Conservation (phyloP, 192 early-diverging fungal species). For the Mortierella antarctica region DNA sequence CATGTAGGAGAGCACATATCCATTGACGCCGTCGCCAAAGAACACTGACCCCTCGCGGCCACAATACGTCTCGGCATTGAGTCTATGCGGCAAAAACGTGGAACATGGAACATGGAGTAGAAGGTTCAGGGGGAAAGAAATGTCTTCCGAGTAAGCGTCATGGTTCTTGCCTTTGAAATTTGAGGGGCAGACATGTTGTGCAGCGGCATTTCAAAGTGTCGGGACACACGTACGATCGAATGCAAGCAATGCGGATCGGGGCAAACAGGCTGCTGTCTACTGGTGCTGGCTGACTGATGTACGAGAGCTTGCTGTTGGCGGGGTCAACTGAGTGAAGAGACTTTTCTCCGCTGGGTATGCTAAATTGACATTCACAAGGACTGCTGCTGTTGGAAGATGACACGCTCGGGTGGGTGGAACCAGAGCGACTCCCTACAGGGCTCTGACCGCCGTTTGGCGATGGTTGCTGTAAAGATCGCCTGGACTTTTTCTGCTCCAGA, state of each 20-base stretch:
- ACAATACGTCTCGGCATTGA: conserved; percentile 72
- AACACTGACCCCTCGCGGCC: conserved; percentile 73
- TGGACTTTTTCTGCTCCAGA: conserved; percentile 38
- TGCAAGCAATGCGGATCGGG: conserved; percentile 48
- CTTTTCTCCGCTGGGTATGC: conserved; percentile 46
- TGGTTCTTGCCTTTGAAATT: neutral
- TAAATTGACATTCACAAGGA: conserved; percentile 49
- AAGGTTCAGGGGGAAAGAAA: neutral
- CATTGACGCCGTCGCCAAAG: conserved; percentile 76
- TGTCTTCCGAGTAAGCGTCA: no score
- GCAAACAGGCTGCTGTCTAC: conserved; percentile 48
- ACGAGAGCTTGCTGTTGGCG: conserved; percentile 35
- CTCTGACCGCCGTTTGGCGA: conserved; percentile 14
- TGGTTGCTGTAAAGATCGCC: conserved; percentile 25
- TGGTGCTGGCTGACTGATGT: conserved; percentile 45
- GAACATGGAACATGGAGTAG: neutral
- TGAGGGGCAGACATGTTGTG: neutral
- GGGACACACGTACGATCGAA: conserved; percentile 41
- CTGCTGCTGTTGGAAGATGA: conserved; percentile 12
- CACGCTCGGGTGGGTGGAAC: conserved; percentile 14
- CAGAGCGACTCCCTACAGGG: conserved; percentile 7
- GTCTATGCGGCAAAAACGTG: conserved; percentile 37
- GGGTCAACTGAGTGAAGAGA: conserved; percentile 49
- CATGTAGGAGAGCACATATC: conserved; percentile 78
- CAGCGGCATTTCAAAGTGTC: neutral